These are phyloP conservation scores for Candolleomyces eurysporus DNA, from an alignment of 768 basidiomycete genomes.

Conservation along the genomic window DNA sequence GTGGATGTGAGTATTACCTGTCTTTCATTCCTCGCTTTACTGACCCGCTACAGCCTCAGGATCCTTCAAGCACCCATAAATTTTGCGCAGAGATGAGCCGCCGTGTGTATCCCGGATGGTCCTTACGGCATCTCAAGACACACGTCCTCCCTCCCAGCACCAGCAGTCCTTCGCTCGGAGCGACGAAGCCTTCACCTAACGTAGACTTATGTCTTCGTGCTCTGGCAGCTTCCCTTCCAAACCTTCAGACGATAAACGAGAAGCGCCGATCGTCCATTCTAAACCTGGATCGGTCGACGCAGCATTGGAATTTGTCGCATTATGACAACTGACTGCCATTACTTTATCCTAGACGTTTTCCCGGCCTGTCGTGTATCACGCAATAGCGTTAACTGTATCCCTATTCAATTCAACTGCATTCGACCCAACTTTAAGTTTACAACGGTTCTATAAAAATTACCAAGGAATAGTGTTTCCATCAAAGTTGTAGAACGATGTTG, in stretches of 20 bases:
- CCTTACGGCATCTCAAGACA: background rate
- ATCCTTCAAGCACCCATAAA: background rate
- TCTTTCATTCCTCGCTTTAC: background rate
- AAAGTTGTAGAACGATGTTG: slow-evolving; percentile 2
- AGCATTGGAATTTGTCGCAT: background rate
- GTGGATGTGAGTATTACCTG: background rate
- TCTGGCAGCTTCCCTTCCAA: background rate
- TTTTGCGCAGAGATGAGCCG: slow-evolving; percentile 5
- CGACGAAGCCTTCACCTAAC: background rate
- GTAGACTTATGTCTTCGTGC: background rate
- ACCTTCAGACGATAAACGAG: slow-evolving; percentile 4
- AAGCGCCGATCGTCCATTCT: background rate
- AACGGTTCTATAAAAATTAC: background rate
- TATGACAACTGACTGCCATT: background rate
- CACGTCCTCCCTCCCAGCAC: background rate
- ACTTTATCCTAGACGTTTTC: background rate
- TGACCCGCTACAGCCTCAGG: background rate
- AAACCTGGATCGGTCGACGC: background rate
- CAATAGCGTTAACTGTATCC: too few relatives aligned
- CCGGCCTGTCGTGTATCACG: background rate
- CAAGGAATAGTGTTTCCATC: slow-evolving; percentile 2
- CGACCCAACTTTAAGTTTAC: too few relatives aligned
- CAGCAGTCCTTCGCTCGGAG: background rate
- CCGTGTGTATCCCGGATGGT: background rate
- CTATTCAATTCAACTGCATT: too few relatives aligned